Conservation (phyloP, 2,329 filamentous ascomycete species). For the Zelopaecilomyces penicillatus region DNA sequence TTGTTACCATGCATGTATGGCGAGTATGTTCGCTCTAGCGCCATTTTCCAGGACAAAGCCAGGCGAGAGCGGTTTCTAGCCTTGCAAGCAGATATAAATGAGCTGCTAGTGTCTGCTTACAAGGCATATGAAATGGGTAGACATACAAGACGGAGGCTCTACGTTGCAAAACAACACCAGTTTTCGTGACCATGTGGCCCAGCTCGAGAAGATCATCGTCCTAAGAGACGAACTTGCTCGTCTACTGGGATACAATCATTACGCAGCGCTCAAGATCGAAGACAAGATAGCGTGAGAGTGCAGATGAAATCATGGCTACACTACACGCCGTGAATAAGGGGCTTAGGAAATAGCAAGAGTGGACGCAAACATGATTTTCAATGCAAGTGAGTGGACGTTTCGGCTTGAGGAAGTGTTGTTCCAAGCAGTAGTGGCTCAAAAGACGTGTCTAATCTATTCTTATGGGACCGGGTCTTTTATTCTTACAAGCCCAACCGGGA, state of each 20-base stretch:
- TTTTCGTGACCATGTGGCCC: conserved; percentile 19
- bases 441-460: too few species aligned
- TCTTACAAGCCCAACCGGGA: too few species aligned
- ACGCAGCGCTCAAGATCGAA: conserved; percentile 20
- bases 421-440: too few species aligned
- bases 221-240: conserved; percentile 17
- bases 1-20: conserved; percentile 18
- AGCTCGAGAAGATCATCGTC: conserved; percentile 14
- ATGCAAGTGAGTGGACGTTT: too few species aligned
- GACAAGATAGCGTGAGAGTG: conserved; percentile 17
- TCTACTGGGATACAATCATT: conserved; percentile 17
- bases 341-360: too few species aligned
- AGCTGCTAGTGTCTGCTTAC: neutral
- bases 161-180: conserved; percentile 15
- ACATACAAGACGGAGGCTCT: conserved; percentile 16
- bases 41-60: conserved; percentile 13
- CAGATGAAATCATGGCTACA: too few species aligned
- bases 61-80: conserved; percentile 3
- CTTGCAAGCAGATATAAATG: neutral
- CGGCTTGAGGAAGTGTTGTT: too few species aligned
- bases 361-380: too few species aligned
- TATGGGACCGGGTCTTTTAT: too few species aligned
- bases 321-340: too few species aligned
- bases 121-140: conserved; percentile 17
- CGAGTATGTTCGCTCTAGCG: conserved; percentile 18